Evolutionary conservation across 2,329 filamentous ascomycete species (phyloP).

Genomic region (Colletotrichum endophyticum): DNA sequence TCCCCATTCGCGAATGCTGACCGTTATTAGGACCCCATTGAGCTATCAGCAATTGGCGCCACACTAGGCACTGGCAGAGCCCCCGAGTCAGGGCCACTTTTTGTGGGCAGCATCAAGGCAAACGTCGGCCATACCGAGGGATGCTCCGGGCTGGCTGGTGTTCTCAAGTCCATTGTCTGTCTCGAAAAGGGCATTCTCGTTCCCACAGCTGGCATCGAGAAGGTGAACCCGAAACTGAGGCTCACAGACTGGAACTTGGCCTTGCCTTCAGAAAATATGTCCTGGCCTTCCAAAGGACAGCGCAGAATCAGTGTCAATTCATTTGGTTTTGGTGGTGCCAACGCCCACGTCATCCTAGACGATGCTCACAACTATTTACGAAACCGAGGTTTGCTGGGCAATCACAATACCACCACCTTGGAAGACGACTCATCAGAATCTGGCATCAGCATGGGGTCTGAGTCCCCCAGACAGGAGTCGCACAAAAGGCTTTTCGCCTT

Average conservation of each 20-base stretch:
- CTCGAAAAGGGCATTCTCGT: slow-evolving; percentile 49
- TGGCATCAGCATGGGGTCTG: background rate
- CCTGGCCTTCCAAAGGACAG: slow-evolving; percentile 37
- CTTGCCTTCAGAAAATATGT: slow-evolving; percentile 30
- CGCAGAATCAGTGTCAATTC: slow-evolving; percentile 46
- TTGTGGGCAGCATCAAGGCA: slow-evolving; percentile 35
- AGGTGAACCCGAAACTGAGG: slow-evolving; percentile 46
- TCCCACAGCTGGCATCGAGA: slow-evolving; percentile 54
- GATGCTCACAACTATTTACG: slow-evolving; percentile 24
- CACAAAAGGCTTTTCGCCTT: background rate
- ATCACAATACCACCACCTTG: background rate
- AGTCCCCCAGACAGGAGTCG: background rate
- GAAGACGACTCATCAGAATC: slow-evolving; percentile 1
- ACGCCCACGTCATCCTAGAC: slow-evolving; percentile 27
- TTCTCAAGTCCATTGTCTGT: slow-evolving; percentile 48
- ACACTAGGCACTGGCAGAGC: slow-evolving; percentile 44
- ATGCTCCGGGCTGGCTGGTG: slow-evolving; percentile 42
- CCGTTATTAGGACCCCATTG: slow-evolving; percentile 57
- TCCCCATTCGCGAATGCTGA: slow-evolving; percentile 39
- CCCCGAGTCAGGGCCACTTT: slow-evolving; percentile 29
- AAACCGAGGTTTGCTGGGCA: background rate
- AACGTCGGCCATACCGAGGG: slow-evolving; percentile 50
- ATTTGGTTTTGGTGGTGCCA: slow-evolving; percentile 15
- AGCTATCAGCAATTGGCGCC: slow-evolving; percentile 51
- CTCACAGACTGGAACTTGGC: slow-evolving; percentile 23